Percentiles rank a stretch among this genome's conserved stretches.
Conservation (phyloP, 208 protist genomes). For the Trypanosoma mega region DNA sequence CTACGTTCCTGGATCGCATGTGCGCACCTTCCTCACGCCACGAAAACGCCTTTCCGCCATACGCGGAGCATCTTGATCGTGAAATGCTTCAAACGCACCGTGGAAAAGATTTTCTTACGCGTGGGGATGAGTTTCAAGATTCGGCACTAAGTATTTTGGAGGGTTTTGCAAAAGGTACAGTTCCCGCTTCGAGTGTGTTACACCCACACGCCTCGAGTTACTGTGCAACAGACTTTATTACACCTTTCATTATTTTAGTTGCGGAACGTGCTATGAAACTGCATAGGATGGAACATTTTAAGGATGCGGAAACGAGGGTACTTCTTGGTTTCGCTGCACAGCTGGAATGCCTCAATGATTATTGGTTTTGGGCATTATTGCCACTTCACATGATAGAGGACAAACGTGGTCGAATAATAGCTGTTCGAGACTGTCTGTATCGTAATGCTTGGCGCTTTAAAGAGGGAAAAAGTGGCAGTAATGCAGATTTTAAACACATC, state of each 20-base stretch:
- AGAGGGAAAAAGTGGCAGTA: constrained; percentile 12
- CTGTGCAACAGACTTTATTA: constrained; percentile 69
- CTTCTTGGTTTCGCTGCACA: constrained; percentile 69
- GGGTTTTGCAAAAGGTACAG: constrained; percentile 51
- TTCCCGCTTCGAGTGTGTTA: constrained; percentile 51
- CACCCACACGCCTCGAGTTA: constrained; percentile 89
- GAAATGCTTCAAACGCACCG: constrained; percentile 39
- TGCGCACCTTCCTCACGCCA: constrained; percentile 39
- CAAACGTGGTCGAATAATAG: constrained; percentile 31
- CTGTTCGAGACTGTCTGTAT: constrained; percentile 64
- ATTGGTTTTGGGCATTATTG: constrained; percentile 82
- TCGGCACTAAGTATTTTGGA: constrained; percentile 74
- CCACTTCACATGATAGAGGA: constrained; percentile 82
- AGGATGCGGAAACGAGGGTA: constrained; percentile 58
- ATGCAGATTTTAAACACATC: constrained; percentile 42
- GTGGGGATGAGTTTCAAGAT: constrained; percentile 71
- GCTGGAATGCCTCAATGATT: constrained; percentile 63
- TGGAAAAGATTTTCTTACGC: constrained; percentile 54
- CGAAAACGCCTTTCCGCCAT: constrained; percentile 68
- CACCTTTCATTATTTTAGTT: constrained; percentile 71
- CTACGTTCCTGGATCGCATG: constrained; percentile 65
- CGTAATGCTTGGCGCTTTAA: constrained; percentile 70
- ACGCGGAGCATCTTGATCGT: constrained; percentile 53
- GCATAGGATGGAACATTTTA: constrained; percentile 44
- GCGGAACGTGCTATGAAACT: constrained; percentile 54